These are phyloP conservation scores for Cladosporium colombiae DNA, from an alignment of 2,329 filamentous ascomycete genomes.

Conservation along the genomic window DNA sequence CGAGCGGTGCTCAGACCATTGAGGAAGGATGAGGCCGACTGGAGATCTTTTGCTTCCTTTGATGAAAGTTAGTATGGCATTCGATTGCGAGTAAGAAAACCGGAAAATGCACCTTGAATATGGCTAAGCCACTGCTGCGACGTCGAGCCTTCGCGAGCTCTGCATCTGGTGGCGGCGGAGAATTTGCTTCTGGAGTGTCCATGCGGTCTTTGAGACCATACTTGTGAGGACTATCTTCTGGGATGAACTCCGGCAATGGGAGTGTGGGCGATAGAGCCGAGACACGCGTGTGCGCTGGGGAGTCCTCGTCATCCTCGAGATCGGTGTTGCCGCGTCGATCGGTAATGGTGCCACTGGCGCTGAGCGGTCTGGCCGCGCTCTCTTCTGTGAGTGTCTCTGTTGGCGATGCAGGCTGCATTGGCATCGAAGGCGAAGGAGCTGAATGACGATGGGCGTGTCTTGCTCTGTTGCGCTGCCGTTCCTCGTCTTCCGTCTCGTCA, in stretches of 20 bases:
- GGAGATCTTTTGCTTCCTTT: slow-evolving; percentile 38
- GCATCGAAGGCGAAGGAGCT: slow-evolving; percentile 24
- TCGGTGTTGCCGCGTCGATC: slow-evolving; percentile 9
- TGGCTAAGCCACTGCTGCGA: slow-evolving; percentile 35
- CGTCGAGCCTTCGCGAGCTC: slow-evolving; percentile 31
- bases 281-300: slow-evolving; percentile 15
- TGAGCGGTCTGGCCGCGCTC: slow-evolving; percentile 26
- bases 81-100: neutral
- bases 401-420: slow-evolving; percentile 28
- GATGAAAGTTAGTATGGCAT: neutral
- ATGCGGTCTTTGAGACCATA: slow-evolving; percentile 37
- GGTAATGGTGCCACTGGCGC: slow-evolving; percentile 32
- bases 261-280: slow-evolving; percentile 33
- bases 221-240: slow-evolving; percentile 39
- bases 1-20: slow-evolving; percentile 37
- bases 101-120: slow-evolving; percentile 33
- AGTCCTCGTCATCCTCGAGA: slow-evolving; percentile 22
- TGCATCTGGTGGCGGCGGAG: slow-evolving; percentile 27
- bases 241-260: slow-evolving; percentile 35
- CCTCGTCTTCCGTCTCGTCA: slow-evolving; percentile 1
- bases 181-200: slow-evolving; percentile 32
- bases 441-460: slow-evolving; percentile 20
- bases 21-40: slow-evolving; percentile 37
- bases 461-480: slow-evolving; percentile 19
- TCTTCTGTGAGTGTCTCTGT: slow-evolving; percentile 29